Conservation (phyloP, 768 basidiomycete genomes). For the Dioszegia hungarica region DNA sequence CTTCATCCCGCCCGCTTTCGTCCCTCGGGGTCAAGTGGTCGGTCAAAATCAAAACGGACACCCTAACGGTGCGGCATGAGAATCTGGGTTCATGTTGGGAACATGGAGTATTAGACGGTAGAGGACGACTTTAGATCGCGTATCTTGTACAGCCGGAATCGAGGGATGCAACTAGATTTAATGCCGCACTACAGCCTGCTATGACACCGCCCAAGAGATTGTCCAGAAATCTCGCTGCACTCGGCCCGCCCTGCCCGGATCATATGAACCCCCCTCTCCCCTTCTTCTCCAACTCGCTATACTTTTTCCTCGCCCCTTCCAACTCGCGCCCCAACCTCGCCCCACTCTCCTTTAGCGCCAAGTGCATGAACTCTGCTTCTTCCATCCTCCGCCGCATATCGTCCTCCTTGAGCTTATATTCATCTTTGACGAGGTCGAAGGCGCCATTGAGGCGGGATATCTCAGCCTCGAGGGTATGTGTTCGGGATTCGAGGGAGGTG, state of each 20-base stretch:
- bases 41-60: neutral
- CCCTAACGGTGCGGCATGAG: neutral
- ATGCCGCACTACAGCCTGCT: too few relatives aligned
- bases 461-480: neutral
- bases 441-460: neutral
- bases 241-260: neutral
- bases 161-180: too few relatives aligned
- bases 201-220: too few relatives aligned
- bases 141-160: too few relatives aligned
- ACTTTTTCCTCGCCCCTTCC: slow-evolving; percentile 1
- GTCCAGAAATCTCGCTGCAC: neutral
- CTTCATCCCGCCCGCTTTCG: neutral
- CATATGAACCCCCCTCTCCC: slow-evolving; percentile 3
- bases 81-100: too few relatives aligned
- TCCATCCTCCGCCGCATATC: slow-evolving; percentile 9
- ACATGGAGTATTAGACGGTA: too few relatives aligned
- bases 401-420: slow-evolving; percentile 3
- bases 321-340: slow-evolving; percentile 14
- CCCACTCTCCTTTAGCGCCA: slow-evolving; percentile 14
- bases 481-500: neutral
- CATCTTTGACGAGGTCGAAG: neutral
- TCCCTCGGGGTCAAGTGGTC: neutral
- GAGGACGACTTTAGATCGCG: too few relatives aligned
- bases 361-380: slow-evolving; percentile 12
- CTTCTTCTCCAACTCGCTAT: slow-evolving; percentile 11